These are phyloP conservation scores for Calamus simplicifolius DNA, from an alignment of 176 grass and related monocot genomes.

Conservation along the genomic window DNA sequence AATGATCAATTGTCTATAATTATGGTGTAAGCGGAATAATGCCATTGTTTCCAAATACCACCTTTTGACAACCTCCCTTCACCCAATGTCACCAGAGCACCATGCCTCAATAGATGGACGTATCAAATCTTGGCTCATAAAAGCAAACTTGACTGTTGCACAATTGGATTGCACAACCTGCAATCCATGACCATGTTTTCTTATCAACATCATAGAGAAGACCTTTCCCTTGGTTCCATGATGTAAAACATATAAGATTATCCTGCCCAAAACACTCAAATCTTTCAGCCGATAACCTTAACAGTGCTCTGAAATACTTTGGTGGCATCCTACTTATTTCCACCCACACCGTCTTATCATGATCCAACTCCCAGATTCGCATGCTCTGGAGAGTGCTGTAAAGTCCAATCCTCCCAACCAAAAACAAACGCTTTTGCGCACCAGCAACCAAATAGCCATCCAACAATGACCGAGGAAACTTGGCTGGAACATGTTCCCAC, in stretches of 20 bases:
- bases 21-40: too few species aligned
- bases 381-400: constrained; percentile 97
- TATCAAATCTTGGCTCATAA: constrained; percentile 82
- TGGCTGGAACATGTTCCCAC: constrained; percentile 93
- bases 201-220: constrained; percentile 86
- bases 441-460: constrained; percentile 94
- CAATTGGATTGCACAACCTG: constrained; percentile 63
- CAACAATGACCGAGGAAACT: constrained; percentile 83
- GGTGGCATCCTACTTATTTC: constrained; percentile 96
- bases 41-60: too few species aligned
- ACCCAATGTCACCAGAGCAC: too few species aligned
- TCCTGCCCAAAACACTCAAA: constrained; percentile 99
- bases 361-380: constrained; percentile 97
- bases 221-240: constrained; percentile 96
- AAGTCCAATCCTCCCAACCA: constrained; percentile 80
- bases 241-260: constrained; percentile 94
- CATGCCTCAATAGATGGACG: constrained; percentile 31
- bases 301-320: constrained; percentile 73
- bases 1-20: too few species aligned
- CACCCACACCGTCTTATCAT: constrained; percentile 68
- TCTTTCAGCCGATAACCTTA: constrained; percentile 85
- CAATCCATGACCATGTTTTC: constrained; percentile 91
- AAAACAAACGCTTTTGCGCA: constrained; percentile 54
- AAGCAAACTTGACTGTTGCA: constrained; percentile 97
- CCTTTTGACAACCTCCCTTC: too few species aligned